These are phyloP conservation scores for Candida tunisiensis DNA, from an alignment of 1,139 yeast genomes.

Conservation along the genomic window DNA sequence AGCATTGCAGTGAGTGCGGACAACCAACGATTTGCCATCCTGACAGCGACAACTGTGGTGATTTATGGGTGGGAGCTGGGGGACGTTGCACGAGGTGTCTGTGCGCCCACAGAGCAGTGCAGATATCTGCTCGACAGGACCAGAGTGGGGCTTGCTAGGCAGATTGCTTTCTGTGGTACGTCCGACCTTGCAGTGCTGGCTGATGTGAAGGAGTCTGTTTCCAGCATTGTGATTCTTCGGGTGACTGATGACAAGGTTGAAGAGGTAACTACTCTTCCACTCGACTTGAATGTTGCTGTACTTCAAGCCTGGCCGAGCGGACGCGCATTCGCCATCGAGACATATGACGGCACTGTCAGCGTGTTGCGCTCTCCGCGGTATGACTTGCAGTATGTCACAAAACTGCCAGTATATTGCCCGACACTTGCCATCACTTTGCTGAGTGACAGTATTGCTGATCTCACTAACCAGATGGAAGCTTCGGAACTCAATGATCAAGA, in stretches of 20 bases:
- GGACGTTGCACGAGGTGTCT: background rate
- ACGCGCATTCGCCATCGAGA: conserved; percentile 35
- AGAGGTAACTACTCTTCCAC: conserved; percentile 4
- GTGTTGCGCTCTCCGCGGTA: conserved; percentile 9
- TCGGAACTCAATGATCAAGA: too few species aligned
- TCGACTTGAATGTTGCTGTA: conserved; percentile 29
- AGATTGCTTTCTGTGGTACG: conserved; percentile 40
- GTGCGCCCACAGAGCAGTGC: too few species aligned
- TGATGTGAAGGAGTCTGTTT: conserved; percentile 20
- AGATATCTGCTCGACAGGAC: too few species aligned
- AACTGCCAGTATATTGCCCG: too few species aligned
- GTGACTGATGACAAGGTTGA: conserved; percentile 2
- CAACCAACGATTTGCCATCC: conserved; percentile 35
- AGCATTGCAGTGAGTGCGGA: conserved; percentile 53
- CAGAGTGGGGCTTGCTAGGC: conserved; percentile 28
- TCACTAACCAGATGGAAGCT: too few species aligned
- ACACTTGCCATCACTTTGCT: too few species aligned
- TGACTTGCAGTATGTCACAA: too few species aligned
- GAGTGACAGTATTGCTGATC: too few species aligned
- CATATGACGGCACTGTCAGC: conserved; percentile 45
- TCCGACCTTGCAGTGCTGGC: conserved; percentile 36
- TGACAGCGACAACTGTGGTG: background rate
- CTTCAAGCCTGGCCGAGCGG: conserved; percentile 41
- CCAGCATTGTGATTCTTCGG: conserved; percentile 5
- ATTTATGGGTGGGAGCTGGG: background rate